These are phyloP conservation scores for Balamuthia mandrillaris DNA, from an alignment of 208 protist genomes.

Conservation along the genomic window DNA sequence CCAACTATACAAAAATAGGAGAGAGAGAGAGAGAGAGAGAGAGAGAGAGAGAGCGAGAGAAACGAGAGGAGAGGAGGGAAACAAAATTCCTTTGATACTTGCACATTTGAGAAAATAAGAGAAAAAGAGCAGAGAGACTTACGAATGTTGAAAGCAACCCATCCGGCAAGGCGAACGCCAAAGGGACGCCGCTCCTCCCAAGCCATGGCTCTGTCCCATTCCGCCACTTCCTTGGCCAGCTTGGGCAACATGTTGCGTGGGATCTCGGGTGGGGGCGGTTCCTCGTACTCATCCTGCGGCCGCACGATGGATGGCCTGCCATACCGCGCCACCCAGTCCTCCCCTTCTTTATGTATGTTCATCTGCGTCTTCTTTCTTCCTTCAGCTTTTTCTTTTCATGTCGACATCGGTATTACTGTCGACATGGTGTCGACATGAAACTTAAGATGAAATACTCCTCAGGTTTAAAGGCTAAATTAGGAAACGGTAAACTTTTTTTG, in stretches of 20 bases:
- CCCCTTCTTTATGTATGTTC: neutral
- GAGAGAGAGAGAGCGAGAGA: no score
- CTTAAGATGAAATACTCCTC: no score
- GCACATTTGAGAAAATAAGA: neutral
- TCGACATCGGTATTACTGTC: no score
- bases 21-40: neutral
- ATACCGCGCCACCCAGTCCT: conserved; percentile 29
- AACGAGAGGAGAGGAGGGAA: neutral
- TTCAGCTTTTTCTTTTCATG: no score
- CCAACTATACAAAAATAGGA: neutral
- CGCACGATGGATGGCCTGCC: conserved; percentile 16
- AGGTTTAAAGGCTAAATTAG: no score
- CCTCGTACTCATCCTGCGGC: neutral
- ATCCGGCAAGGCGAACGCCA: neutral
- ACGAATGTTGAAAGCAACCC: neutral
- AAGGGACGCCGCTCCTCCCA: neutral
- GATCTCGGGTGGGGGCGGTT: conserved; percentile 17
- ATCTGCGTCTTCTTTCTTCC: no score
- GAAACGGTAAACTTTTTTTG: no score
- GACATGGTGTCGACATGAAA: no score
- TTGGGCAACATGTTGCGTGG: neutral
- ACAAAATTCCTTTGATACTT: neutral
- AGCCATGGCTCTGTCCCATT: conserved; percentile 2
- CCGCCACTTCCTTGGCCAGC: neutral
- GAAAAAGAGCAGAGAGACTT: neutral